These are phyloP conservation scores for Fusarium sambucinum DNA, from an alignment of 2,329 filamentous ascomycete species.

Conservation along the genomic window DNA sequence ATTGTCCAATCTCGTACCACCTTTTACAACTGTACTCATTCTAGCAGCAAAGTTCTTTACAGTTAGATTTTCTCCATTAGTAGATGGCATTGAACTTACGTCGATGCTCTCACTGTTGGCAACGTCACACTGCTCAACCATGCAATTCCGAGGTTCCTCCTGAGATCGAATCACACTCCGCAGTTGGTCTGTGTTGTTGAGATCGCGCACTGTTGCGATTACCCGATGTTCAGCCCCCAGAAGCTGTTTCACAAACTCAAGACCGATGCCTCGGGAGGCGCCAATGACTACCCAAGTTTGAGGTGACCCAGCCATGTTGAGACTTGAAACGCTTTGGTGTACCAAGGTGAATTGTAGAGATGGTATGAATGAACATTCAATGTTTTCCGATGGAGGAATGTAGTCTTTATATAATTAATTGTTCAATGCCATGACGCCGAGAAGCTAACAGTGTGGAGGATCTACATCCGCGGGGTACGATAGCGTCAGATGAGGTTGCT, in stretches of 20 bases:
- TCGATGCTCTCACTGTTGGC: neutral
- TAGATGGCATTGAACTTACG: neutral
- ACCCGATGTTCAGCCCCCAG: neutral
- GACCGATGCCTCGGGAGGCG: neutral
- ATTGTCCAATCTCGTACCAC: neutral
- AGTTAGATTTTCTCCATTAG: fast-evolving
- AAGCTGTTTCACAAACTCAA: neutral
- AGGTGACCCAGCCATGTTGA: fast-evolving
- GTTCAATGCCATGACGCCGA: neutral
- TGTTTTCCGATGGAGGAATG: too few species aligned
- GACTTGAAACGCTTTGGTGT: too few species aligned
- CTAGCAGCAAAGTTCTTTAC: neutral
- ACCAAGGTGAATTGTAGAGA: too few species aligned
- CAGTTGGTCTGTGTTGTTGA: fast-evolving
- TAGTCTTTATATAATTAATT: neutral
- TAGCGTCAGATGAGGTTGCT: neutral
- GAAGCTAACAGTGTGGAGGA: neutral
- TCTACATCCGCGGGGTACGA: neutral
- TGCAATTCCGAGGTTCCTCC: fast-evolving
- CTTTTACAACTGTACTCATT: neutral
- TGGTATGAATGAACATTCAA: too few species aligned
- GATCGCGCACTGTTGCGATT: neutral
- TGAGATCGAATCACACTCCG: neutral
- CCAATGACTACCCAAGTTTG: neutral
- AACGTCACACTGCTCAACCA: neutral